These are phyloP conservation scores for Hyphopichia wangnamkhiaoensis DNA, from an alignment of 1,139 yeast species.

Conservation along the genomic window DNA sequence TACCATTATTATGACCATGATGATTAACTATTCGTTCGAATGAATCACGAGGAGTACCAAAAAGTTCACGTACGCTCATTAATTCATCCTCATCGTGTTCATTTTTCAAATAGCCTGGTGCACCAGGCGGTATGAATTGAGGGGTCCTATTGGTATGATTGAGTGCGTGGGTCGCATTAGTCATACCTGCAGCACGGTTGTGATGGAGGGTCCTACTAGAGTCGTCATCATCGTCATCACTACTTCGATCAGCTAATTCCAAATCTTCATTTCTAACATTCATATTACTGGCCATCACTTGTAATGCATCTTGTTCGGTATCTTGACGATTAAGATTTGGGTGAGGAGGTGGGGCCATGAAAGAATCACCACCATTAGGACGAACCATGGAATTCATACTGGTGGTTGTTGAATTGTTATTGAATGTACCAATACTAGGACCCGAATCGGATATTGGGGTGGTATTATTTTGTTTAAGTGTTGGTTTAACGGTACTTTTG, in stretches of 20 bases:
- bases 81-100: conserved; percentile 34
- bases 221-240: conserved; percentile 19
- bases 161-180: background rate
- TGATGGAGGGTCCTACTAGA: background rate
- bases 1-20: conserved; percentile 12
- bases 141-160: conserved; percentile 3
- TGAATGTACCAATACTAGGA: conserved; percentile 33
- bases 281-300: conserved; percentile 36
- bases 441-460: conserved; percentile 28
- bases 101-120: conserved; percentile 7
- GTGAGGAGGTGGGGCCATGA: background rate
- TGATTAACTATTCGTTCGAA: conserved; percentile 33
- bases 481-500: conserved; percentile 25
- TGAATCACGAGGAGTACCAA: conserved; percentile 45
- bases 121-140: conserved; percentile 6
- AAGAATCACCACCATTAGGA: background rate
- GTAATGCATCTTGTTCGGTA: conserved; percentile 44
- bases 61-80: conserved; percentile 42
- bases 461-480: conserved; percentile 32
- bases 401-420: conserved; percentile 9
- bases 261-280: conserved; percentile 41
- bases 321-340: conserved; percentile 35
- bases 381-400: background rate
- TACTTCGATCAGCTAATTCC: conserved; percentile 32
- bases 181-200: conserved; percentile 1